Conservation (phyloP, 768 basidiomycete genomes). For the Termitomyces sp. region DNA sequence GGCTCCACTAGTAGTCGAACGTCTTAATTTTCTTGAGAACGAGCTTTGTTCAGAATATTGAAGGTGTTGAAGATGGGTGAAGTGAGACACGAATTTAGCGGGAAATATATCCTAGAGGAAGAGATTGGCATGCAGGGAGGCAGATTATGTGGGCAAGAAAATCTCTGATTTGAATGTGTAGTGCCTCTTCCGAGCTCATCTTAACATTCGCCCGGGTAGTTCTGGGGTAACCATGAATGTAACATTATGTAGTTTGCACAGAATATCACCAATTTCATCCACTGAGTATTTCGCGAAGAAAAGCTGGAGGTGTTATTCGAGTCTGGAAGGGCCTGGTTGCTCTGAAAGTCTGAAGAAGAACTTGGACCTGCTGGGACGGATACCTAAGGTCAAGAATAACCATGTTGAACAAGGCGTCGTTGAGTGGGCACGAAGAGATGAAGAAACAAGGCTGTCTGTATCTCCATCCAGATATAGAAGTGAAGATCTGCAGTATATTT, state of each 20-base stretch:
- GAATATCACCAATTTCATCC: background rate
- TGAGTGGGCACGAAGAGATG: background rate
- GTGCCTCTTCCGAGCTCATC: background rate
- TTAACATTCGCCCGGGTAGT: background rate
- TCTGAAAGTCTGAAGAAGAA: background rate
- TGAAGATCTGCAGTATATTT: background rate
- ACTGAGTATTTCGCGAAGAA: background rate
- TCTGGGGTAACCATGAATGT: background rate
- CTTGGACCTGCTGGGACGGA: background rate
- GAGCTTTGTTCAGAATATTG: background rate
- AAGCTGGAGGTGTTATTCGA: background rate
- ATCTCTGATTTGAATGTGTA: background rate
- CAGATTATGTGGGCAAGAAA: background rate
- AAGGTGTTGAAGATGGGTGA: background rate
- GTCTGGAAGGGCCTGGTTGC: background rate
- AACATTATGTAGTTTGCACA: background rate
- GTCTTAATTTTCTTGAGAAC: background rate
- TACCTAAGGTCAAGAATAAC: background rate
- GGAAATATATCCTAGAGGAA: background rate
- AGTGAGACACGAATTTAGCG: background rate
- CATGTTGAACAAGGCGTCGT: background rate
- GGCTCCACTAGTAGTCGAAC: background rate
- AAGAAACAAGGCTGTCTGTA: background rate
- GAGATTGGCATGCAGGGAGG: conserved; percentile 1
- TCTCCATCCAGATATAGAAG: background rate